Percentiles rank a stretch among this genome's conserved stretches.
Conservation (phyloP, 179 eudicot species). For the Silene noctiflora region DNA sequence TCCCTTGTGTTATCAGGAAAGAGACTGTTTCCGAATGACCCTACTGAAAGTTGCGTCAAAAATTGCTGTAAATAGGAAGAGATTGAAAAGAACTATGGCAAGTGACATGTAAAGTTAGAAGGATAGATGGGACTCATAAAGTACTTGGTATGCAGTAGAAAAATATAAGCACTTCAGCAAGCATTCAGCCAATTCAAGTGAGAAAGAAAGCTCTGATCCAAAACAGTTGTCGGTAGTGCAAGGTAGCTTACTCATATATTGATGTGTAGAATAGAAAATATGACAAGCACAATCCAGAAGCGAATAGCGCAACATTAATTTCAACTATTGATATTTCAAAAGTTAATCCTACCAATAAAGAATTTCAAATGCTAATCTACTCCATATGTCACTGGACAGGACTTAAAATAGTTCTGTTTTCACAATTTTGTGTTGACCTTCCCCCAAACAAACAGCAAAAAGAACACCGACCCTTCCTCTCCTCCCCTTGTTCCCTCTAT, state of each 20-base stretch:
- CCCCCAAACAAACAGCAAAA: background rate
- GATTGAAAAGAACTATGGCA: background rate
- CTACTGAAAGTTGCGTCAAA: background rate
- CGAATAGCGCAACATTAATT: background rate
- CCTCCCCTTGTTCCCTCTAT: background rate
- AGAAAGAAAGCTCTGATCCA: background rate
- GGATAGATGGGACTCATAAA: background rate
- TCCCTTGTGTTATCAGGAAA: background rate
- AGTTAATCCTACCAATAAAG: background rate
- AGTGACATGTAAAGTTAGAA: background rate
- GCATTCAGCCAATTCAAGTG: background rate
- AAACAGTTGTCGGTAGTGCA: background rate
- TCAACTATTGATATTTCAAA: background rate
- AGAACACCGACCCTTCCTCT: background rate
- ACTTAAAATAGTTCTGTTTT: slow-evolving; percentile 1
- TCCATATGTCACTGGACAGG: slow-evolving; percentile 1
- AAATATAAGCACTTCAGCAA: background rate
- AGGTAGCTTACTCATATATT: background rate
- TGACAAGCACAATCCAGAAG: background rate
- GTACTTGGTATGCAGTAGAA: background rate
- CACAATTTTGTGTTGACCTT: background rate
- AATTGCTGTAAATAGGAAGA: background rate
- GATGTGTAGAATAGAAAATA: background rate
- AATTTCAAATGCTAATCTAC: background rate
- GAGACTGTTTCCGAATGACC: background rate